These are phyloP conservation scores for Volvox reticuliferus DNA, from an alignment of 139 green algal species.

Conservation along the genomic window DNA sequence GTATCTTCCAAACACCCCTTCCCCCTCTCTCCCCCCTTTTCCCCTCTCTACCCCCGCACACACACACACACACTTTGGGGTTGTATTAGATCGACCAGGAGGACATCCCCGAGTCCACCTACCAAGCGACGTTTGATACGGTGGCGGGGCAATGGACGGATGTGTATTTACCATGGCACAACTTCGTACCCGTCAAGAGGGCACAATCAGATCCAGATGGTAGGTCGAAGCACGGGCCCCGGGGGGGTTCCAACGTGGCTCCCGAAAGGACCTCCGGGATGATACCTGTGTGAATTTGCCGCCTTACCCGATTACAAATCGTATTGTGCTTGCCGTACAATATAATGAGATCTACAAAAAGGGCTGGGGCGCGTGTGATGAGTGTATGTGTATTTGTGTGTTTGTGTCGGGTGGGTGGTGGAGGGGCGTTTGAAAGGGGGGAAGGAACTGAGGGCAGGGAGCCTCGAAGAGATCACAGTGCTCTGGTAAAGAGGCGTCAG, in stretches of 20 bases:
- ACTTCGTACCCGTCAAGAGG: constrained; percentile 88
- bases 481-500: no score
- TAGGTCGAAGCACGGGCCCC: not conserved
- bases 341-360: no score
- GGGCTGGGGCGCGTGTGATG: not conserved
- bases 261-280: no score
- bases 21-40: not conserved
- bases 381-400: not conserved
- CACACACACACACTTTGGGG: not conserved
- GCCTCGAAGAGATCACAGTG: no score
- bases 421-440: no score
- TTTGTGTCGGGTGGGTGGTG: not conserved
- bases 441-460: no score
- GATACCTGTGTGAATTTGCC: no score
- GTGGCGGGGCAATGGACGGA: constrained; percentile 73
- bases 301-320: no score
- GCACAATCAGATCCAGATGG: constrained; percentile 70
- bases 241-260: no score
- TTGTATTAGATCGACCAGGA: constrained; percentile 67
- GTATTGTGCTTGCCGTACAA: no score
- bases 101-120: constrained; percentile 81
- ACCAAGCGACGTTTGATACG: constrained; percentile 90
- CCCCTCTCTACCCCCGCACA: not conserved
- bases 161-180: constrained; percentile 86
- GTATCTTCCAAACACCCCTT: not conserved